These are phyloP conservation scores for Syzygium syzygioides DNA, from an alignment of 441 rosid genomes.

Conservation along the genomic window DNA sequence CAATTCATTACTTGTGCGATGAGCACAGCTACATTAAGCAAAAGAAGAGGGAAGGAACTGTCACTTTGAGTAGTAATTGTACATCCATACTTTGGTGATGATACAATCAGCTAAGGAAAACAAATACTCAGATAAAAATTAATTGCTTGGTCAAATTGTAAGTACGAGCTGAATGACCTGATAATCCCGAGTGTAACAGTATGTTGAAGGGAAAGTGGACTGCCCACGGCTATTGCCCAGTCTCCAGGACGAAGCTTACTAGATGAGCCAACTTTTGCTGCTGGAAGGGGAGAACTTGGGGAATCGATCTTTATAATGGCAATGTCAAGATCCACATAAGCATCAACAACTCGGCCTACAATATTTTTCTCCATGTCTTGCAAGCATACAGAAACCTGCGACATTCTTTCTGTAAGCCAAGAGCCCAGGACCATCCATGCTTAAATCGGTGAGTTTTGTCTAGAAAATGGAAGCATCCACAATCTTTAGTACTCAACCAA, in stretches of 20 bases:
- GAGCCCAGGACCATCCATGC: not conserved
- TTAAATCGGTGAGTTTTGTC: not conserved
- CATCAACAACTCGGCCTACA: not conserved
- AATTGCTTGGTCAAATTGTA: not conserved
- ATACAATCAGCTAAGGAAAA: not conserved
- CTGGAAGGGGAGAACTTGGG: not conserved
- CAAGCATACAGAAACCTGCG: not conserved
- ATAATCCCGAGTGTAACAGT: not conserved
- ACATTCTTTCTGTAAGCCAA: not conserved
- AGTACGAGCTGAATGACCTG: not conserved
- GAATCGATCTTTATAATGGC: not conserved
- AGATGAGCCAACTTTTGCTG: not conserved
- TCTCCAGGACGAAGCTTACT: not conserved
- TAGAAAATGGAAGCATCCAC: not conserved
- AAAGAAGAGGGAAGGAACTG: not conserved
- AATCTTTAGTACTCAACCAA: not conserved
- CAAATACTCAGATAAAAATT: not conserved
- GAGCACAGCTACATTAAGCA: not conserved
- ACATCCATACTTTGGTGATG: not conserved
- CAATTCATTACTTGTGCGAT: not conserved
- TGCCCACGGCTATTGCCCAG: not conserved
- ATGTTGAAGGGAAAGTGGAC: not conserved
- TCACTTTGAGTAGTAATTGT: not conserved
- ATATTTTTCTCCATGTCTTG: not conserved
- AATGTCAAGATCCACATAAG: not conserved